Base-by-base conservation (phyloP, 2,329 filamentous ascomycete genomes). In the Penicillium sp. region DNA sequence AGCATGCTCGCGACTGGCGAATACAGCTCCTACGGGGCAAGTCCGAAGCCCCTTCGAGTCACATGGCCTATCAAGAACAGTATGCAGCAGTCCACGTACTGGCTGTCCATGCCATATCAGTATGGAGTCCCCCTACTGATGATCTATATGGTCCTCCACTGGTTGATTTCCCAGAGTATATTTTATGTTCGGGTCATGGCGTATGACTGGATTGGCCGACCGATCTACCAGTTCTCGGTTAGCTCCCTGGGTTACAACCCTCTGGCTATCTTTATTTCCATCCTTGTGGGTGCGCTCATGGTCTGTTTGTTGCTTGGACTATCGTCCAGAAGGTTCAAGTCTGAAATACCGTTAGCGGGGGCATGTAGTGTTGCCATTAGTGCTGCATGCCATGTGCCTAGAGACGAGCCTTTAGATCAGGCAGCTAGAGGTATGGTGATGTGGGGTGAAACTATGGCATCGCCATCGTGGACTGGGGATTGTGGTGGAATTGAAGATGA, bases 1-100 rank as follows among this genome's bases (percentile, higher is more conserved):
- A 72, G 68, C 4, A 82, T 84, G 70, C 70, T 81, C 0, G 67
- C 79, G 0, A 77, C 74, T 0, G 66, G 71, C 10, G 84, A 86
- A 65, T 86, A 79, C 69, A 77, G 72, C 48, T 65, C 67, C 0
- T 80, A 79, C 65, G 73, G 73, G 1, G 43, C 56, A 0, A 45
- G 64, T 9, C 67, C 75, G 4, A 79, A 80, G 49, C 57, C 76
- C 0, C 66, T 82, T 1, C 74, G 79, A 2, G 79, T 82, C 0
- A 78, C 76, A 0, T 70, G 73, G 56, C 79, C 77, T 0, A 51
- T 61, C 1, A 56, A 57, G 2, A 42, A 33, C 10, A 77, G 75
- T 6, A 62, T 68, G 4, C 79, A 83, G 60, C 69, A 75, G 4
- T 76, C 74, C 0, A 78, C 73, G 2, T 81, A 79, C 58, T 80